Evolutionary conservation across 2,329 filamentous ascomycete genomes (phyloP).

Genomic region (Aureobasidium subglaciale): DNA sequence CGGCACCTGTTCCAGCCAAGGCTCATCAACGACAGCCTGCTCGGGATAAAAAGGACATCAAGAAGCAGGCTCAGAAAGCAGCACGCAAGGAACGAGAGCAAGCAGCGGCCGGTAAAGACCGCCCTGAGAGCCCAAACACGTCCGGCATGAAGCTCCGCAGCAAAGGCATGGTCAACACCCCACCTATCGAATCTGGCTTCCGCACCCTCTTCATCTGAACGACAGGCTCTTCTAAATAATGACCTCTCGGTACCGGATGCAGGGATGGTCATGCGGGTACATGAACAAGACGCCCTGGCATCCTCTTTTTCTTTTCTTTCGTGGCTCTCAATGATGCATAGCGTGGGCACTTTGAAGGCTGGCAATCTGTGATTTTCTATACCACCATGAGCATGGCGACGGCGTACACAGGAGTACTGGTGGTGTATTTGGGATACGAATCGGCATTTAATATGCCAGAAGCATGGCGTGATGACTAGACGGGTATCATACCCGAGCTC

Average conservation of each 20-base stretch:
- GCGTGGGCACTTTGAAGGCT: slow-evolving; percentile 15
- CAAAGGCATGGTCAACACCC: slow-evolving; percentile 28
- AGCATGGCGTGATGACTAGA: slow-evolving; percentile 17
- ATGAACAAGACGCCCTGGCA: slow-evolving; percentile 7
- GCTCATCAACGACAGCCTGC: slow-evolving; percentile 30
- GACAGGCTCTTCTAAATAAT: not conserved
- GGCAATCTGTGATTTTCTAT: slow-evolving; percentile 11
- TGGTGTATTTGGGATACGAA: slow-evolving; percentile 12
- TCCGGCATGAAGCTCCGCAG: slow-evolving; percentile 26
- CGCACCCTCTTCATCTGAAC: slow-evolving; percentile 33
- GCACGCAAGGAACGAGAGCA: slow-evolving; percentile 34
- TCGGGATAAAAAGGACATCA: slow-evolving; percentile 32
- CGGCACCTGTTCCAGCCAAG: slow-evolving; percentile 20
- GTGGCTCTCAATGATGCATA: slow-evolving; percentile 16
- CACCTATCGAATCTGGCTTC: slow-evolving; percentile 29
- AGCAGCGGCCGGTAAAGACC: slow-evolving; percentile 17
- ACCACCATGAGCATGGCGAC: slow-evolving; percentile 17
- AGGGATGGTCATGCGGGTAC: slow-evolving; percentile 9
- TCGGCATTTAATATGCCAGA: slow-evolving; percentile 8
- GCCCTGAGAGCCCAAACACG: slow-evolving; percentile 7
- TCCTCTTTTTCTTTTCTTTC: slow-evolving; percentile 9
- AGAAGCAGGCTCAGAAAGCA: slow-evolving; percentile 37
- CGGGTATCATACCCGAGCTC: slow-evolving; percentile 8
- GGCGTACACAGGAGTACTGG: slow-evolving; percentile 14
- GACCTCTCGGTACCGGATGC: not conserved